phyloP scores from a whole-genome alignment of 2,329 filamentous ascomycete species.

The Capronia coronata region DNA sequence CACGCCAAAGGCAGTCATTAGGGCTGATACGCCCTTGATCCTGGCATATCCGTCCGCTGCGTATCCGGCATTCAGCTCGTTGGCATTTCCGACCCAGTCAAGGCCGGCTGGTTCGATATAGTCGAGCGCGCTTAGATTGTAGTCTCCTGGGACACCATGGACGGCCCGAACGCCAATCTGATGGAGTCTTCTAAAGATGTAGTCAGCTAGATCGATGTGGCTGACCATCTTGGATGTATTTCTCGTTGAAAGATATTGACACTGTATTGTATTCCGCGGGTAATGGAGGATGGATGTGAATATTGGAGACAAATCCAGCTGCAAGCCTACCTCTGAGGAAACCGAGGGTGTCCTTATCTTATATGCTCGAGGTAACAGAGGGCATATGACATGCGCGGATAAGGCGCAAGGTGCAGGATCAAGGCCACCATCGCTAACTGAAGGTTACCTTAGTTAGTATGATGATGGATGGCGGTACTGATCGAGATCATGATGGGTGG shows the following conservation, averaged over 20 bases:
- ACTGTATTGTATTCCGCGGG: no score
- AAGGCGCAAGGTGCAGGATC: not conserved
- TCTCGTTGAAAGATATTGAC: no score
- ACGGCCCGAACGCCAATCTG: constrained; percentile 46
- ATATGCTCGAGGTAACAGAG: not conserved
- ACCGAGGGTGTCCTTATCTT: not conserved
- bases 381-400: not conserved
- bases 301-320: no score
- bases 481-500: not conserved
- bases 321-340: no score
- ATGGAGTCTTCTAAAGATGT: constrained; percentile 45
- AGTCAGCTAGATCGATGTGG: constrained; percentile 43
- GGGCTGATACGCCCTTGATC: constrained; percentile 36
- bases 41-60: constrained; percentile 75
- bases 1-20: constrained; percentile 56
- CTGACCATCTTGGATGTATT: constrained; percentile 6
- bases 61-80: constrained; percentile 61
- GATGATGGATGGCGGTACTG: not conserved
- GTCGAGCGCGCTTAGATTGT: constrained; percentile 45
- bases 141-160: constrained; percentile 49
- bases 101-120: constrained; percentile 51
- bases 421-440: not conserved
- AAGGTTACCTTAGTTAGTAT: no score
- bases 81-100: constrained; percentile 56
- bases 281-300: no score